phyloP scores from a whole-genome alignment of 495 filamentous ascomycete species.

The Physcia stellaris region DNA sequence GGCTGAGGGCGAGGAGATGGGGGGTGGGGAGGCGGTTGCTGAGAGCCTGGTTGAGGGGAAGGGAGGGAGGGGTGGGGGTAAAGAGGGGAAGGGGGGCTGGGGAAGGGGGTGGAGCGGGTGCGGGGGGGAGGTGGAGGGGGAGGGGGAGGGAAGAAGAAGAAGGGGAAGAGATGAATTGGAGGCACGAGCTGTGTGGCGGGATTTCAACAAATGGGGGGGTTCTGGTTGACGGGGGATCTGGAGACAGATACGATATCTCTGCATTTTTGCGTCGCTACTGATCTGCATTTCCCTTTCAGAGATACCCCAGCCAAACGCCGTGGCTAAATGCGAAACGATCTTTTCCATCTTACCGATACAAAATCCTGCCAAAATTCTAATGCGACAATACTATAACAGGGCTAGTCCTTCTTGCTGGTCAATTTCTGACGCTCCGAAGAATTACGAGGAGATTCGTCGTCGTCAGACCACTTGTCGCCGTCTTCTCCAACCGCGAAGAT shows the following conservation, averaged over 20 bases:
- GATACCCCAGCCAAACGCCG: no score
- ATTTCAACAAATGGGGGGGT: conserved; percentile 10
- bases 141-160: conserved; percentile 32
- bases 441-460: conserved; percentile 42
- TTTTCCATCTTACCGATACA: no score
- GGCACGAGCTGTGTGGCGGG: conserved; percentile 3
- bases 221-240: conserved; percentile 3
- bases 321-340: no score
- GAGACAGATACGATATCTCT: conserved; percentile 11
- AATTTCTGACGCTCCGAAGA: conserved; percentile 48
- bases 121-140: conserved; percentile 5
- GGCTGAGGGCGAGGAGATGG: neutral
- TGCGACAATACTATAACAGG: no score
- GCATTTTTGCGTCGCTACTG: neutral
- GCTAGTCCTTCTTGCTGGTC: conserved; percentile 40
- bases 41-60: conserved; percentile 4
- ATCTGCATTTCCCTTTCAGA: neutral
- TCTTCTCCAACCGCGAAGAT: conserved; percentile 90
- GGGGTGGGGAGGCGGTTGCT: conserved; percentile 1
- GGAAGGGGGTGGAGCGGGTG: neutral
- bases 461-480: conserved; percentile 61
- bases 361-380: no score
- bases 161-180: conserved; percentile 29
- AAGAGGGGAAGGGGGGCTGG: conserved; percentile 13
- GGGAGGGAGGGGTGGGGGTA: conserved; percentile 11